These are phyloP conservation scores for Psidium guajava DNA, from an alignment of 345 rosid species.

Conservation along the genomic window DNA sequence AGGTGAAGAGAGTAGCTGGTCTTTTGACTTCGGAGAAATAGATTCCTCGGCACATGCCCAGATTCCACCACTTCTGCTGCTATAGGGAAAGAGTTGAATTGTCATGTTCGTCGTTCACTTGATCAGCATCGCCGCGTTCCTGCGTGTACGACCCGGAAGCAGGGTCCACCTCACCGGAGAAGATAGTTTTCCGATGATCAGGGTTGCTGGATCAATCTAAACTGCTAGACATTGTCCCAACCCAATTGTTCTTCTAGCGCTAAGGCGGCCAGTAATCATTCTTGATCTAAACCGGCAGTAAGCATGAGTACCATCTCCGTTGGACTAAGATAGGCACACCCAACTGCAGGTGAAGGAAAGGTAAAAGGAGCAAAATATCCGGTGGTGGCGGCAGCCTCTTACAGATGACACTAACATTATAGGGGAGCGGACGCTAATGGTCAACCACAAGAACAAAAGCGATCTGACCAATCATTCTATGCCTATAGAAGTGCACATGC, in stretches of 20 bases:
- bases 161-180: background rate
- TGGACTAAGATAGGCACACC: too few relatives aligned
- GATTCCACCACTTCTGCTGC: background rate
- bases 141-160: background rate
- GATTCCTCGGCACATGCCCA: background rate
- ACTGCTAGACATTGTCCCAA: background rate
- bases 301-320: background rate
- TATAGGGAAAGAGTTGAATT: background rate
- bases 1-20: too few relatives aligned
- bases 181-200: background rate
- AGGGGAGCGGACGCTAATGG: background rate
- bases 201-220: background rate
- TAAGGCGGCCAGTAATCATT: background rate
- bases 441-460: background rate
- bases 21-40: too few relatives aligned
- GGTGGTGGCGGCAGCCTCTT: background rate
- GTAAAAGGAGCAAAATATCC: background rate
- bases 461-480: background rate
- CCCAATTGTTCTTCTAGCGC: background rate
- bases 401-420: background rate
- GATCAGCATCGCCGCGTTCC: background rate
- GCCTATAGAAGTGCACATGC: background rate
- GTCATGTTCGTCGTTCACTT: background rate
- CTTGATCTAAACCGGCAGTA: background rate
- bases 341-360: background rate